These are phyloP conservation scores for Penicillium canescens DNA, from an alignment of 495 filamentous ascomycete species.

Conservation along the genomic window DNA sequence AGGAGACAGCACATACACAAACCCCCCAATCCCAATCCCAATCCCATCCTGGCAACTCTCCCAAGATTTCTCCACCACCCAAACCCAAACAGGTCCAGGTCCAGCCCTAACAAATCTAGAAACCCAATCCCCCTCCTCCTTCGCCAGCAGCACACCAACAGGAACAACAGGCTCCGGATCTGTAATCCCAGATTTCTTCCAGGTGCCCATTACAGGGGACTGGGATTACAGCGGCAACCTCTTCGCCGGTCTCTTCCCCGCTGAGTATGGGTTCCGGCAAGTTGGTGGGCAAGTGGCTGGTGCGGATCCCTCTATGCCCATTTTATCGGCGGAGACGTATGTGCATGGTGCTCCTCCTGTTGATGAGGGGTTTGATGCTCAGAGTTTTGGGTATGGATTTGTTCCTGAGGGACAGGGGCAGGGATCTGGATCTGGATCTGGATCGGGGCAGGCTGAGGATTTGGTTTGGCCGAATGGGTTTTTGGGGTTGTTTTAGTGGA, in stretches of 20 bases:
- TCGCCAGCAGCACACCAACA: conserved; percentile 14
- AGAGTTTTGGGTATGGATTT: conserved; percentile 6
- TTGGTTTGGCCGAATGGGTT: conserved; percentile 18
- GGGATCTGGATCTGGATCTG: conserved; percentile 2
- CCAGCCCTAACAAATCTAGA: not conserved
- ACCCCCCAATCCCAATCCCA: not conserved
- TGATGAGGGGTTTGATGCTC: conserved; percentile 1
- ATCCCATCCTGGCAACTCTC: conserved; percentile 11
- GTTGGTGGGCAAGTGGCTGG: not conserved
- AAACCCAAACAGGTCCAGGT: conserved; percentile 3
- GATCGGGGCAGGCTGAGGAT: conserved; percentile 2
- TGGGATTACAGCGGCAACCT: conserved; percentile 37
- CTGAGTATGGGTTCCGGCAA: conserved; percentile 5
- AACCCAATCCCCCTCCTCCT: conserved; percentile 25
- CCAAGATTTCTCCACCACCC: conserved; percentile 12
- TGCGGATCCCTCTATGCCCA: conserved; percentile 9
- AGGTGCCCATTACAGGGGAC: conserved; percentile 38
- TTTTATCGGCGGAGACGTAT: conserved; percentile 23
- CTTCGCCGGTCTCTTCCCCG: conserved; percentile 30
- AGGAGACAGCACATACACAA: not conserved
- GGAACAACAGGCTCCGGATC: conserved; percentile 11
- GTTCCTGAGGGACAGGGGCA: conserved; percentile 1
- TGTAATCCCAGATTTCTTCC: conserved; percentile 37
- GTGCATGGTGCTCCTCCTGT: conserved; percentile 7
- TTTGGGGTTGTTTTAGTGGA: conserved; percentile 19